These are phyloP conservation scores for Draba incana DNA, from an alignment of 345 rosid species.

Conservation along the genomic window DNA sequence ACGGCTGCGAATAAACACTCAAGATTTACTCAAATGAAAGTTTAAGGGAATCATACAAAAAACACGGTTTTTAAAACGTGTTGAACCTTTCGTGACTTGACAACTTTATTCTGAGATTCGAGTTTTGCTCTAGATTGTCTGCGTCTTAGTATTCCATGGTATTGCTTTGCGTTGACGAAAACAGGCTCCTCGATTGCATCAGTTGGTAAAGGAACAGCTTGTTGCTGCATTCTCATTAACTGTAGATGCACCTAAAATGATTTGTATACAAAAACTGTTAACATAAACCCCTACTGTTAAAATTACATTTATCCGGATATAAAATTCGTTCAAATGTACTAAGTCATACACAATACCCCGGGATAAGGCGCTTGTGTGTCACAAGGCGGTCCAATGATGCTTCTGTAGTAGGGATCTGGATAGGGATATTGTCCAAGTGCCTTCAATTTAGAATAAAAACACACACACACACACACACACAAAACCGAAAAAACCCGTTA, in stretches of 20 bases:
- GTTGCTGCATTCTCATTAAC: slow-evolving; percentile 93
- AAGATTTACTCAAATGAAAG: slow-evolving; percentile 8
- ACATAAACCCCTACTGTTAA: background rate
- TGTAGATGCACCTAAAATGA: slow-evolving; percentile 72
- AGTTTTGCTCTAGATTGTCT: slow-evolving; percentile 96
- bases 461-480: slow-evolving; percentile 35
- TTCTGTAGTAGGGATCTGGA: slow-evolving; percentile 92
- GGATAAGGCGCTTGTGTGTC: slow-evolving; percentile 54
- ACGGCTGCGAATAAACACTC: slow-evolving; percentile 63
- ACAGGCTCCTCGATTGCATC: slow-evolving; percentile 98
- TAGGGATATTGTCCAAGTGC: slow-evolving; percentile 75
- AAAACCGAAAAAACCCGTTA: background rate
- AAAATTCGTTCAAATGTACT: background rate
- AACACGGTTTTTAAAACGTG: background rate
- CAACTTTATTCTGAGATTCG: slow-evolving; percentile 69
- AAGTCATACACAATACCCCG: slow-evolving; percentile 42
- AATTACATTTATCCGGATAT: background rate
- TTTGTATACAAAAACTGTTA: background rate
- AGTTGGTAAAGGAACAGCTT: slow-evolving; percentile 87
- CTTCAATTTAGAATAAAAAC: slow-evolving; percentile 46
- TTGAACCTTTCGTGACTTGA: slow-evolving; percentile 84
- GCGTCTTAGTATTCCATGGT: slow-evolving; percentile 93
- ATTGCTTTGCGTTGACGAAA: slow-evolving; percentile 97
- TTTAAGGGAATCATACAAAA: background rate
- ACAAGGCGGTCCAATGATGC: slow-evolving; percentile 75